Evolutionary conservation across 176 grass and related monocot species (phyloP).

Genomic region (Avena sativa): DNA sequence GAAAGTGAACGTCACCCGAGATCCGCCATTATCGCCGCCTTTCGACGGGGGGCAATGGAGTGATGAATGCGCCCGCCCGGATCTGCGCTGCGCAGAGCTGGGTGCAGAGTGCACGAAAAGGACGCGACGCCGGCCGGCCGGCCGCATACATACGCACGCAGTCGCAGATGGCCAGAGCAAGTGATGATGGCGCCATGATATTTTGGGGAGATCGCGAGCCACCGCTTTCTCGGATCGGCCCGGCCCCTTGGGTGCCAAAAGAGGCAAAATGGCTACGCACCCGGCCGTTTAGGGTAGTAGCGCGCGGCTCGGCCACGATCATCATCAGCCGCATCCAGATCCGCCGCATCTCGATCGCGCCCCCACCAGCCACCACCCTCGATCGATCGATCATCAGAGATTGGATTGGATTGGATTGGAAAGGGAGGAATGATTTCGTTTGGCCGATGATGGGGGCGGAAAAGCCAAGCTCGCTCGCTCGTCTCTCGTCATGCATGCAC

Average conservation of each 20-base stretch:
- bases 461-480: neutral
- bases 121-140: neutral
- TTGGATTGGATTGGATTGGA: neutral
- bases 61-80: neutral
- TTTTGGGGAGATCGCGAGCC: neutral
- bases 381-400: neutral
- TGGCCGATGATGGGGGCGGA: neutral
- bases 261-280: conserved; percentile 21
- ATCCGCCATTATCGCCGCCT: conserved; percentile 1
- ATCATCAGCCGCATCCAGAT: neutral
- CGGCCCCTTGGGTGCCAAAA: conserved; percentile 25
- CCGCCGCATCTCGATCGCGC: conserved; percentile 2
- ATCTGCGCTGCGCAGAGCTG: neutral
- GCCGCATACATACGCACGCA: neutral
- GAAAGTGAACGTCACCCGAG: neutral
- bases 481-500: conserved; percentile 20
- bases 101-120: neutral
- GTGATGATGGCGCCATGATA: conserved; percentile 26
- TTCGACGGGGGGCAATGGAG: conserved; percentile 10
- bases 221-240: neutral
- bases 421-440: neutral
- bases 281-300: neutral
- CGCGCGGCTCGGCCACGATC: neutral
- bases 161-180: neutral
- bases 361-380: neutral